These are phyloP conservation scores for Mediolabrus comicus DNA, from an alignment of 108 stramenopile species.

Conservation along the genomic window DNA sequence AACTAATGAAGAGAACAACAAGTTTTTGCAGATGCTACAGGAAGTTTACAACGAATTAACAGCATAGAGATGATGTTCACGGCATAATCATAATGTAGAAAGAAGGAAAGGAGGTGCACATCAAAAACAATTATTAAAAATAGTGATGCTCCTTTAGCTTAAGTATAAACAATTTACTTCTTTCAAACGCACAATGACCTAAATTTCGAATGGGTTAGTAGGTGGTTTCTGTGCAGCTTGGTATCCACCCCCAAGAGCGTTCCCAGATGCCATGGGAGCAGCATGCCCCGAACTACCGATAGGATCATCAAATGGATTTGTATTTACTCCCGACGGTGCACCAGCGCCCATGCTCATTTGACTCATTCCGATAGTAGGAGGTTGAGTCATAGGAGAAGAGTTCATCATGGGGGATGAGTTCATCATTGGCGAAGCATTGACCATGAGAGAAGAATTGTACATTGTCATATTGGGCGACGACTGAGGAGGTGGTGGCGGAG, in stretches of 20 bases:
- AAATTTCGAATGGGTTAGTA: background rate
- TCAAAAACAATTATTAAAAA: background rate
- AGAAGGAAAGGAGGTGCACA: background rate
- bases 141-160: background rate
- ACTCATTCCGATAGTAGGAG: background rate
- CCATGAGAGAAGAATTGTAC: constrained; percentile 12
- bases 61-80: background rate
- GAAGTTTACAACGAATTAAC: constrained; percentile 42
- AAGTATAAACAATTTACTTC: background rate
- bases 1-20: constrained; percentile 80
- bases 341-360: background rate
- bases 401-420: background rate
- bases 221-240: background rate
- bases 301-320: constrained; percentile 32
- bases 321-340: background rate
- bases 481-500: constrained; percentile 35
- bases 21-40: constrained; percentile 67
- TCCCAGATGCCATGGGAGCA: background rate
- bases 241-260: background rate
- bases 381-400: background rate
- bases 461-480: constrained; percentile 11
- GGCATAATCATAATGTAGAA: background rate
- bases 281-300: too few species aligned
- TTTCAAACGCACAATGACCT: background rate
- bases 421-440: background rate